Conservation (phyloP, 2,329 filamentous ascomycete genomes). For the Tolypocladium endophyticum region DNA sequence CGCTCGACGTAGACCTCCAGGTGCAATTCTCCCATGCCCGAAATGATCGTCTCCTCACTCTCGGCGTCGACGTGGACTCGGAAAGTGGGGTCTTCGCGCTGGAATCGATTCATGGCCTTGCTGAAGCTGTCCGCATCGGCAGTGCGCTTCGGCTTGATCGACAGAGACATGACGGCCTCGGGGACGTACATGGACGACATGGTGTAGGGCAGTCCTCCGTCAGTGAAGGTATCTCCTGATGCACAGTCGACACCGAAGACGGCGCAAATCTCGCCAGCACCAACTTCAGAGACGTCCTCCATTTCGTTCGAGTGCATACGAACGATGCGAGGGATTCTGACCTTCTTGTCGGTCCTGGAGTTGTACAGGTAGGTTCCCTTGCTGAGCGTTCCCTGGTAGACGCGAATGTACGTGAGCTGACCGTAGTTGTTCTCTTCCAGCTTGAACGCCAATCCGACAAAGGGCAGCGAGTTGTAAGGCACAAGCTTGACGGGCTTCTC, state of each 20-base stretch:
- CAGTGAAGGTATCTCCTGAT: conserved; percentile 95
- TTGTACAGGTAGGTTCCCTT: conserved; percentile 92
- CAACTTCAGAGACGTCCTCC: conserved; percentile 89
- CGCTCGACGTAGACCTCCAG: conserved; percentile 96
- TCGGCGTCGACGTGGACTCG: conserved; percentile 85
- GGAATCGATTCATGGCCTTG: conserved; percentile 98
- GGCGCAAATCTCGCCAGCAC: conserved; percentile 94
- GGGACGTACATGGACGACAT: conserved; percentile 99
- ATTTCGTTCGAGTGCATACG: conserved; percentile 99
- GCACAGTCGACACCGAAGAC: conserved; percentile 98
- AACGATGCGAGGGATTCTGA: conserved; percentile 93
- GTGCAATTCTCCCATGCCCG: conserved; percentile 95
- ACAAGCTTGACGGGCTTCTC: conserved; percentile 80
- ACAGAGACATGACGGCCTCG: conserved; percentile 94
- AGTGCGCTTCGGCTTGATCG: conserved; percentile 89
- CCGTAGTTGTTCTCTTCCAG: conserved; percentile 98
- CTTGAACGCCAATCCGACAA: conserved; percentile 95
- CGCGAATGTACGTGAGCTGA: conserved; percentile 94
- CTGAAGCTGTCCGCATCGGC: conserved; percentile 91
- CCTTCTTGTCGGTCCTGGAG: conserved; percentile 86
- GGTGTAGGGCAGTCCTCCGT: conserved; percentile 81
- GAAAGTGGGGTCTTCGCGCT: conserved; percentile 96
- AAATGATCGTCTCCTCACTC: conserved; percentile 94
- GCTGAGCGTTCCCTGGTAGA: conserved; percentile 85
- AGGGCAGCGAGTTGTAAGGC: conserved; percentile 86